phyloP scores from a whole-genome alignment of 31 red algal genomes.

The Bonnemaisonia californica region DNA sequence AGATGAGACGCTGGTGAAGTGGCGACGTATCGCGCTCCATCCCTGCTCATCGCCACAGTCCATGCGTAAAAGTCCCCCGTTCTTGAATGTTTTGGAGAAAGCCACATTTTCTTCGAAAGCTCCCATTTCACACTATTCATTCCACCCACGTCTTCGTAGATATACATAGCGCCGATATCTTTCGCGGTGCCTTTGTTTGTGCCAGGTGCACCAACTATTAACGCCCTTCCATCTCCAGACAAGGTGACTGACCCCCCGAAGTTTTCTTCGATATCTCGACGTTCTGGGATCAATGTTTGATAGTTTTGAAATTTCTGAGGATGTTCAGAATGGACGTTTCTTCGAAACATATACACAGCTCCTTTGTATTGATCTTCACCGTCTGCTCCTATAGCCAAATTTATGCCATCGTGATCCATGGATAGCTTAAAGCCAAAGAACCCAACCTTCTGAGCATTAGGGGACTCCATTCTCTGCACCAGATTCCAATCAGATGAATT shows the following conservation, averaged over 20 bases:
- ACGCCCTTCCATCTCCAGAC: conserved; percentile 41
- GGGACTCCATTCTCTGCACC: conserved; percentile 52
- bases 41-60: conserved; percentile 41
- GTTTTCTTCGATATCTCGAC: conserved; percentile 61
- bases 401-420: conserved; percentile 38
- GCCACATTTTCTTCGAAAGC: conserved; percentile 27
- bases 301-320: not conserved
- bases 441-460: conserved; percentile 57
- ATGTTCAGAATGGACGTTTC: not conserved
- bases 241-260: conserved; percentile 71
- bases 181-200: conserved; percentile 33
- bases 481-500: conserved; percentile 28
- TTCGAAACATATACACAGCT: conserved; percentile 68
- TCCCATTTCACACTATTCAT: conserved; percentile 8
- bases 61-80: conserved; percentile 39
- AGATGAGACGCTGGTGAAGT: conserved; percentile 22
- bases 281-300: conserved; percentile 31
- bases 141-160: conserved; percentile 51
- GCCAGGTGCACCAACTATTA: conserved; percentile 60
- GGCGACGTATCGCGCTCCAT: conserved; percentile 23
- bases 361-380: conserved; percentile 78
- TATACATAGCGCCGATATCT: conserved; percentile 59
- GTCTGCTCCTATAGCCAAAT: conserved; percentile 71
- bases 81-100: conserved; percentile 13
- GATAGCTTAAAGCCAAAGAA: conserved; percentile 80